Conservation (phyloP, 169 alveolate genomes). For the Babesia ovata region DNA sequence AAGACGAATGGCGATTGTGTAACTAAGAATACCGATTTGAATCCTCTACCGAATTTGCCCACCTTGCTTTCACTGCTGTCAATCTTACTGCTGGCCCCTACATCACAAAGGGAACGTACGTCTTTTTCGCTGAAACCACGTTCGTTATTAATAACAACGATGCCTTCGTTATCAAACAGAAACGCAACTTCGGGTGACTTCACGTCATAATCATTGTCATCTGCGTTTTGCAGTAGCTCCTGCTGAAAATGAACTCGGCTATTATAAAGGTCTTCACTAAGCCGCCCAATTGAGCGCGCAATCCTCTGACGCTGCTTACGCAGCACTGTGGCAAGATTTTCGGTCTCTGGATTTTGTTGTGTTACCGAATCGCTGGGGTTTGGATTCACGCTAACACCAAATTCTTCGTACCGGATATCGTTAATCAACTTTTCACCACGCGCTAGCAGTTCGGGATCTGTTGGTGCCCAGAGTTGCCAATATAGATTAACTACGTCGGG, state of each 20-base stretch:
- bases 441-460: not conserved
- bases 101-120: slow-evolving; percentile 65
- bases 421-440: slow-evolving; percentile 2
- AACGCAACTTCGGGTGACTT: slow-evolving; percentile 46
- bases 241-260: slow-evolving; percentile 35
- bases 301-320: slow-evolving; percentile 18
- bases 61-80: not conserved
- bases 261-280: slow-evolving; percentile 59
- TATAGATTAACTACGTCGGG: no score
- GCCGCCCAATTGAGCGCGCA: slow-evolving; percentile 33
- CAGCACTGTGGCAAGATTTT: not conserved
- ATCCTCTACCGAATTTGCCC: slow-evolving; percentile 71
- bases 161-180: slow-evolving; percentile 19
- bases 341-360: not conserved
- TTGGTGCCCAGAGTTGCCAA: not conserved
- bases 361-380: not conserved
- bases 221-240: slow-evolving; percentile 73
- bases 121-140: slow-evolving; percentile 65
- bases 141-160: slow-evolving; percentile 68
- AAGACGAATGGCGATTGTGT: slow-evolving; percentile 69
- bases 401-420: slow-evolving; percentile 5
- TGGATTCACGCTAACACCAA: slow-evolving; percentile 9
- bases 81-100: slow-evolving; percentile 58
- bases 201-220: slow-evolving; percentile 61
- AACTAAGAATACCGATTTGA: slow-evolving; percentile 69